Base-by-base conservation (phyloP, 2,329 filamentous ascomycete species). In the Coniella vitis region DNA sequence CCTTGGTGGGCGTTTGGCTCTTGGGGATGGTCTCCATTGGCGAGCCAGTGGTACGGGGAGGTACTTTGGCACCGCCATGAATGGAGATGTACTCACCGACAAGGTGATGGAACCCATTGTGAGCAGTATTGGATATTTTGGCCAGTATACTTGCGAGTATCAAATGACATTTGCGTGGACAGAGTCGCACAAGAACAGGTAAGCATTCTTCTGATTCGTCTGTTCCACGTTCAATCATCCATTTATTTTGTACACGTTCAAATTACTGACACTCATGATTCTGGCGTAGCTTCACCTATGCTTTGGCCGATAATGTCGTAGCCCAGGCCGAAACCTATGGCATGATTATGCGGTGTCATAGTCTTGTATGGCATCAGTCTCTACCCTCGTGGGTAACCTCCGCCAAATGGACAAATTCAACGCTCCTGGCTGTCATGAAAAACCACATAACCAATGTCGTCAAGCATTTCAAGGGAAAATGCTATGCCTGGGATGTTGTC, bases 51-150 rank as follows among this genome's bases (percentile, higher is more conserved):
- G 39, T 21, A 38, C 21, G 13, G 50, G 38, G 12, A 58, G 70
- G 52, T 84, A 83, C 65, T 83, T 83, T 46, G 81, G 81, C 47
- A 76, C 77, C 2, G 79, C 80, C 1, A 77, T 79, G 35, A 79
- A 84, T 60, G 80, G 81, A 44, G 60, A 61, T 1, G 73, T 77
- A 49, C 60, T 76, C 19, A 67, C 65, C 32, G 76, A 84, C 60
- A 59, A 63, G 5, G 57, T 69, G 22, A 84, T 84, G 60, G 65
- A 73, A 20, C 61, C 64, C 7, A 74, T 81, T 47, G 66, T 81
- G 29, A 70, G 70, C 52, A 66, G 79, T 58, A 64, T 57, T 3
- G 64, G 69, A 31, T 77, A 82, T 55, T 84, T 83, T 56, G 81
- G 80, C 19, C 73, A 79, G 58, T 70, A 81, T 21, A 83, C 80